Conservation (phyloP, 495 filamentous ascomycete genomes). For the Talaromyces nanjingensis region DNA sequence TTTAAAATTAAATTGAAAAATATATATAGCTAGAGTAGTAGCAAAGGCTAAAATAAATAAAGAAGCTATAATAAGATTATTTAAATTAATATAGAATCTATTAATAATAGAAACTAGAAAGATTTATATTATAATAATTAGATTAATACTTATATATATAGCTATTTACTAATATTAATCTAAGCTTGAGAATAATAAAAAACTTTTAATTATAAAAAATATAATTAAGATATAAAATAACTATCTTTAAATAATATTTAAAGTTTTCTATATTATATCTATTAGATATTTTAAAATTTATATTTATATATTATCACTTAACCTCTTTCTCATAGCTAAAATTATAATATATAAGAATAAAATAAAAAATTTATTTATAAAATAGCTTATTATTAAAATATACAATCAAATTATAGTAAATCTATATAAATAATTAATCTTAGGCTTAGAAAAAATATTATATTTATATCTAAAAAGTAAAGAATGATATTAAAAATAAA, state of each 20-base stretch:
- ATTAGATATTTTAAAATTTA: conserved; percentile 10
- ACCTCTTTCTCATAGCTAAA: conserved; percentile 7
- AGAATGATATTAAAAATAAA: not conserved
- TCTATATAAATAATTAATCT: conserved; percentile 11
- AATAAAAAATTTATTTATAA: conserved; percentile 10
- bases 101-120: too few species aligned
- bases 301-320: conserved; percentile 10
- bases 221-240: too few species aligned
- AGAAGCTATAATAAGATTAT: not conserved
- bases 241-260: conserved; percentile 11
- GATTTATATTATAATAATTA: too few species aligned
- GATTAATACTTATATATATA: too few species aligned
- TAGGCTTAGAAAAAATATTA: conserved; percentile 6
- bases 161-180: too few species aligned
- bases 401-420: conserved; percentile 9
- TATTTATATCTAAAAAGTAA: conserved; percentile 8
- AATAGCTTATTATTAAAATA: not conserved
- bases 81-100: too few species aligned
- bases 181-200: too few species aligned
- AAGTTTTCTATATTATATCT: conserved; percentile 11
- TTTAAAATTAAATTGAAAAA: conserved; percentile 13
- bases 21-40: conserved; percentile 13
- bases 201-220: too few species aligned
- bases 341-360: conserved; percentile 12
- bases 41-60: conserved; percentile 11